These are phyloP conservation scores for Morella rubra DNA, from an alignment of 306 rosid species.

Conservation along the genomic window DNA sequence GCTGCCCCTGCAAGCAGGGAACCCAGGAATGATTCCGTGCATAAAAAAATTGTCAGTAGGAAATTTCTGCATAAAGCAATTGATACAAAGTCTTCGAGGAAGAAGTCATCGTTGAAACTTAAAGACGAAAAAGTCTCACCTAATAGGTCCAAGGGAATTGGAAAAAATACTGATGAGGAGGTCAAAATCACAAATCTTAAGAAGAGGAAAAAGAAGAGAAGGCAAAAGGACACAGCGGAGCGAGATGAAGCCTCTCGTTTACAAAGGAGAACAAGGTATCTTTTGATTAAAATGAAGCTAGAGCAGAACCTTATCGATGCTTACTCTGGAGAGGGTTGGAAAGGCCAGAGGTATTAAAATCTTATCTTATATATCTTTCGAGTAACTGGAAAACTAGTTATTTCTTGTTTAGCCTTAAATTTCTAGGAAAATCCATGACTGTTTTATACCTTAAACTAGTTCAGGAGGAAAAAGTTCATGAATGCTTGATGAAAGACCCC, in stretches of 20 bases:
- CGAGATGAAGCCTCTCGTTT: constrained; percentile 76
- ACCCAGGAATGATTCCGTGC: constrained; percentile 32
- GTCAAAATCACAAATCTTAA: constrained; percentile 33
- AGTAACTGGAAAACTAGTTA: not conserved
- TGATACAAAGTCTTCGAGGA: constrained; percentile 42
- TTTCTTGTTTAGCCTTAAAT: not conserved
- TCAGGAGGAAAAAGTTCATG: not conserved
- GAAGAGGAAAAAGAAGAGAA: constrained; percentile 55
- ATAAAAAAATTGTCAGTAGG: constrained; percentile 34
- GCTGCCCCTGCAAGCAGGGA: constrained; percentile 39
- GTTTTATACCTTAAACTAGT: not conserved
- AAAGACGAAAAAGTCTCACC: constrained; percentile 35
- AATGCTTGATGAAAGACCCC: not conserved
- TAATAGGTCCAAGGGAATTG: constrained; percentile 31
- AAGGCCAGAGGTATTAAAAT: constrained; percentile 76
- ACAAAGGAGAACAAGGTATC: constrained; percentile 80
- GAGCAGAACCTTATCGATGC: constrained; percentile 98
- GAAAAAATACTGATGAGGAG: constrained; percentile 36
- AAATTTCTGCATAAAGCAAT: constrained; percentile 19
- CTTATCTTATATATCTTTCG: constrained; percentile 3
- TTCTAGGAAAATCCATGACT: not conserved
- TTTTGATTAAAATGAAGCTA: constrained; percentile 70
- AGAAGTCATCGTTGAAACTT: constrained; percentile 36
- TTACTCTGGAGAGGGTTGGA: constrained; percentile 94
- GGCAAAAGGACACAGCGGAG: constrained; percentile 43